Percentiles rank a stretch among this genome's conserved stretches.
Evolutionary conservation across 331 rosid species (phyloP).

Genomic region (Arachis monticola): DNA sequence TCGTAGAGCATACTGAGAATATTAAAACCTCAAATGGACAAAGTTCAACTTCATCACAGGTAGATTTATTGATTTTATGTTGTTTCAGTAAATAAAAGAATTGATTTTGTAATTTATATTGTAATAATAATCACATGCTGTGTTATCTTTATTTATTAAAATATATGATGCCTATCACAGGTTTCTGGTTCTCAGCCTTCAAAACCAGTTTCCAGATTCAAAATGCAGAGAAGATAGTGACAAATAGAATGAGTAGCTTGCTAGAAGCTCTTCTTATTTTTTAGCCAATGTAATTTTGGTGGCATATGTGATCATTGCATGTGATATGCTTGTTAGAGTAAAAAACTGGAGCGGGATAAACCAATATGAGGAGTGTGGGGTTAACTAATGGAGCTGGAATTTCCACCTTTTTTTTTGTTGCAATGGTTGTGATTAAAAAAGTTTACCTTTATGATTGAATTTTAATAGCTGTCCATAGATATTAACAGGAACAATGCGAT

Average conservation of each 20-base stretch:
- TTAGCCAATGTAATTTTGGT: slow-evolving; percentile 18
- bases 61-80: slow-evolving; percentile 30
- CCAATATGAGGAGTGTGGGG: background rate
- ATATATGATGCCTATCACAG: slow-evolving; percentile 40
- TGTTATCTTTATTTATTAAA: slow-evolving; percentile 30
- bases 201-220: slow-evolving; percentile 93
- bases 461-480: background rate
- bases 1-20: slow-evolving; percentile 52
- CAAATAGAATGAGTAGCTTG: slow-evolving; percentile 8
- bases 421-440: background rate
- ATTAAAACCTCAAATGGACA: slow-evolving; percentile 34
- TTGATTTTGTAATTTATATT: background rate
- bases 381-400: background rate
- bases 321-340: slow-evolving; percentile 25
- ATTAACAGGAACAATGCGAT: background rate
- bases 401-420: background rate
- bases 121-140: background rate
- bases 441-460: slow-evolving; percentile 15
- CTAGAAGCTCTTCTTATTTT: slow-evolving; percentile 19
- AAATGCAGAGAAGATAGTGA: slow-evolving; percentile 79
- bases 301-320: slow-evolving; percentile 1
- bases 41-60: slow-evolving; percentile 49
- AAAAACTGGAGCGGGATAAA: slow-evolving; percentile 18
- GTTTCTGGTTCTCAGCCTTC: slow-evolving; percentile 59
- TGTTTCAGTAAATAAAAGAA: background rate